Conservation (phyloP, 2,329 filamentous ascomycete genomes). For the Ophiostoma sp. region DNA sequence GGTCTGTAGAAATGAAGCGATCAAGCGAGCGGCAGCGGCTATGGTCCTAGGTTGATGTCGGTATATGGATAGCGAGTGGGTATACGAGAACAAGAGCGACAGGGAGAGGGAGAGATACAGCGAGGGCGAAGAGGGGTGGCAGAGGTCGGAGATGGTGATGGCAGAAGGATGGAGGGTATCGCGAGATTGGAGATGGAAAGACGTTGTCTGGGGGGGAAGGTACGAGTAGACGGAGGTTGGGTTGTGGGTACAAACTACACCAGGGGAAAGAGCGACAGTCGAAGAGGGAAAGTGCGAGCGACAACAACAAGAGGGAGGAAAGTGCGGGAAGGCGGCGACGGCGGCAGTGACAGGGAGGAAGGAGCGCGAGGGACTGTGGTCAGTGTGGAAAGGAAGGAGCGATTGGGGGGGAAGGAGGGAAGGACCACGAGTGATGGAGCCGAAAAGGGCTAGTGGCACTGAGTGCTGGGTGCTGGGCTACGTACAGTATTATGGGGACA, state of each 20-base stretch:
- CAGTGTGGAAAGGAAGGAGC: too few relatives aligned
- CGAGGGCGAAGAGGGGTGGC: not conserved
- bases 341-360: too few relatives aligned
- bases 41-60: not conserved
- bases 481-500: not conserved
- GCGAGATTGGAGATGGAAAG: slow-evolving; percentile 8
- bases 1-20: not conserved
- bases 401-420: not conserved
- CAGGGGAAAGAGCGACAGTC: slow-evolving; percentile 10
- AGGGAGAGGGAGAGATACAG: not conserved
- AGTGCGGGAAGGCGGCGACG: slow-evolving; percentile 6
- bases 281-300: slow-evolving; percentile 11
- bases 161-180: not conserved
- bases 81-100: not conserved
- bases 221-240: not conserved
- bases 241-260: slow-evolving; percentile 7
- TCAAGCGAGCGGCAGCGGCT: not conserved
- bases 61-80: not conserved
- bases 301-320: slow-evolving; percentile 16
- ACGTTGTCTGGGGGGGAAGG: not conserved
- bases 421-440: not conserved
- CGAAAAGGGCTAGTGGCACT: not conserved
- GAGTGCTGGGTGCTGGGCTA: slow-evolving; percentile 9
- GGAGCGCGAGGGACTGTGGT: too few relatives aligned
- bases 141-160: not conserved